A percentile compares a stretch with the other conserved stretches of the same genome.
Conservation (phyloP, 2,329 filamentous ascomycete species). For the Cladophialophora yegresii region DNA sequence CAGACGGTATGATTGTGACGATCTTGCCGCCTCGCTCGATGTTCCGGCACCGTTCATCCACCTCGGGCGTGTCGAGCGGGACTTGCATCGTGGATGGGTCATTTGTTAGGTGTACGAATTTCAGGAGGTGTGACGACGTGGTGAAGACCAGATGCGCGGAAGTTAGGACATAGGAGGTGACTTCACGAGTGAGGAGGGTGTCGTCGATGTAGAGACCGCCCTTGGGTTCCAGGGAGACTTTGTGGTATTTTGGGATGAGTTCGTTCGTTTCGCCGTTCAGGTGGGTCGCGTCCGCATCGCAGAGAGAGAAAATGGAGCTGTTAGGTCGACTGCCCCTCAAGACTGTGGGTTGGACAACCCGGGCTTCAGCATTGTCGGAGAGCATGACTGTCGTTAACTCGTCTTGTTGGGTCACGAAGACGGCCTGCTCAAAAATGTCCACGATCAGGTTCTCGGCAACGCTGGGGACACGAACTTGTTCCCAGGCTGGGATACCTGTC, state of each 20-base stretch:
- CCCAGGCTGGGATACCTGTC: background rate
- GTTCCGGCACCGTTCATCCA: constrained; percentile 85
- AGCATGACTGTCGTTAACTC: constrained; percentile 16
- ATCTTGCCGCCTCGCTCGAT: constrained; percentile 87
- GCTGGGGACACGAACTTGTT: constrained; percentile 12
- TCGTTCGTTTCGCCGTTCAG: constrained; percentile 15
- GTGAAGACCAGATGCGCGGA: constrained; percentile 84
- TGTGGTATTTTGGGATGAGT: constrained; percentile 23
- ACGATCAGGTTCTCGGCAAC: constrained; percentile 22
- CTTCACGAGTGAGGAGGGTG: constrained; percentile 74
- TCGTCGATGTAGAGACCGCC: constrained; percentile 79
- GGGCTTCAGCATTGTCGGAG: background rate
- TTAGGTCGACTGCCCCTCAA: constrained; percentile 21
- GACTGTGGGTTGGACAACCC: background rate
- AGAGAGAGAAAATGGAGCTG: constrained; percentile 21
- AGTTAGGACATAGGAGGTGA: constrained; percentile 86
- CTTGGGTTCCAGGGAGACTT: constrained; percentile 68
- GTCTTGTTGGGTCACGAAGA: constrained; percentile 22
- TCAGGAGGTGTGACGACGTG: constrained; percentile 86
- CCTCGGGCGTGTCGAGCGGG: constrained; percentile 84
- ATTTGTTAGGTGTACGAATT: constrained; percentile 79
- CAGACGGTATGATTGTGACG: constrained; percentile 84
- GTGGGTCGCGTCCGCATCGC: background rate
- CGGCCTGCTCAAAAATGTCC: constrained; percentile 21
- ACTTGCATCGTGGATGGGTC: constrained; percentile 55